Conservation (phyloP, 2,329 filamentous ascomycete genomes). For the Endothia cerciana region DNA sequence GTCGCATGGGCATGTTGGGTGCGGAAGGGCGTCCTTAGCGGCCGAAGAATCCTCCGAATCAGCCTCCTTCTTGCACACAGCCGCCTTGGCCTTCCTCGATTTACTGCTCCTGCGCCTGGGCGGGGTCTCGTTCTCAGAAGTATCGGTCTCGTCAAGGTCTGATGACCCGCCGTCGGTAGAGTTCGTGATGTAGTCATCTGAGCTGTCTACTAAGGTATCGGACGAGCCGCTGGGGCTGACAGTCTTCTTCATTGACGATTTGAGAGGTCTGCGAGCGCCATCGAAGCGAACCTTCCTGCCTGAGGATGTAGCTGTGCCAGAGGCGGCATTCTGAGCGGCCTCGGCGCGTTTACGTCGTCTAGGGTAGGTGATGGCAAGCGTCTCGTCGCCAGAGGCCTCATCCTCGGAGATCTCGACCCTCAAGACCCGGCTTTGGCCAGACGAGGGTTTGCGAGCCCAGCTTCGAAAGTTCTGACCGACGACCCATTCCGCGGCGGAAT, state of each 20-base stretch:
- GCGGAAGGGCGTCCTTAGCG: constrained; percentile 39
- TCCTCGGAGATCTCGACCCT: constrained; percentile 53
- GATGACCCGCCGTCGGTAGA: constrained; percentile 26
- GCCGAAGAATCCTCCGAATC: constrained; percentile 23
- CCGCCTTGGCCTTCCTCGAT: constrained; percentile 29
- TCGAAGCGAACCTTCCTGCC: constrained; percentile 51
- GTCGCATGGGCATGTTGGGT: constrained; percentile 42
- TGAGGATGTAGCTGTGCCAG: constrained; percentile 6
- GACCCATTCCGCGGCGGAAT: constrained; percentile 46
- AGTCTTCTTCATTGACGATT: constrained; percentile 44
- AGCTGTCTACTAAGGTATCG: constrained; percentile 33
- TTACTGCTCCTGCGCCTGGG: constrained; percentile 19
- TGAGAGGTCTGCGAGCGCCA: constrained; percentile 34
- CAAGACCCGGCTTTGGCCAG: constrained; percentile 37
- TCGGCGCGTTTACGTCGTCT: constrained; percentile 36
- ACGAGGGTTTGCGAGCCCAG: constrained; percentile 18
- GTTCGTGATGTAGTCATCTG: constrained; percentile 24
- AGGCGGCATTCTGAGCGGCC: not conserved
- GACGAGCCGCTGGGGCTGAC: constrained; percentile 24
- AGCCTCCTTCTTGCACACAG: constrained; percentile 23
- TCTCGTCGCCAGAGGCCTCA: constrained; percentile 55
- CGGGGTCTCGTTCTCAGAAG: constrained; percentile 20
- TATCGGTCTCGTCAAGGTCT: constrained; percentile 24
- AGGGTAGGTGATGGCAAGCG: constrained; percentile 53
- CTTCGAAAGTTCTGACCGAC: constrained; percentile 42